These are phyloP conservation scores for Pyrus hybrid DNA, from an alignment of 331 rosid species.

Conservation along the genomic window DNA sequence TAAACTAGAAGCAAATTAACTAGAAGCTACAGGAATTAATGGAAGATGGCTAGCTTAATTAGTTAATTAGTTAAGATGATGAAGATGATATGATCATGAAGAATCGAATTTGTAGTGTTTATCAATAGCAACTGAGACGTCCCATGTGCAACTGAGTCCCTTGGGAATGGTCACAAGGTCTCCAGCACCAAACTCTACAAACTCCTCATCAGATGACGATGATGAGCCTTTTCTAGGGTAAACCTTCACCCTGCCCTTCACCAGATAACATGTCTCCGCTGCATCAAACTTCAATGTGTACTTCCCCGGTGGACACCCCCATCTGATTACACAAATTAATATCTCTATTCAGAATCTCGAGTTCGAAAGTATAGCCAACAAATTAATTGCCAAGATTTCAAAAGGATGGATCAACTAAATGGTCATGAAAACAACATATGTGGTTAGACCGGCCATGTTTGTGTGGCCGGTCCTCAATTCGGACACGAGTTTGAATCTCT, in stretches of 20 bases:
- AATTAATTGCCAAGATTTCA: neutral
- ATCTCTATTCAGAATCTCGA: neutral
- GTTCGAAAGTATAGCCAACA: neutral
- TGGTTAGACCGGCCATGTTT: neutral
- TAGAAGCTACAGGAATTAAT: neutral
- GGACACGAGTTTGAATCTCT: neutral
- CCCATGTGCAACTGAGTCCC: constrained; percentile 93
- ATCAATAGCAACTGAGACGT: constrained; percentile 69
- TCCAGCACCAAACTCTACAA: constrained; percentile 75
- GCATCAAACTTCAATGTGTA: constrained; percentile 79
- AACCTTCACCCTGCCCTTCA: constrained; percentile 81
- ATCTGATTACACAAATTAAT: constrained; percentile 27
- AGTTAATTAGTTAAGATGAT: neutral
- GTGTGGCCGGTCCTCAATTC: neutral
- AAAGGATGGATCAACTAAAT: neutral
- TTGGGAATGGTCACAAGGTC: constrained; percentile 80
- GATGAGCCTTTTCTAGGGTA: constrained; percentile 68
- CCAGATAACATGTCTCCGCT: constrained; percentile 68
- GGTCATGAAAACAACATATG: neutral
- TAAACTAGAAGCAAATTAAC: neutral
- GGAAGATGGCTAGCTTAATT: neutral
- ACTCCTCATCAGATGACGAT: constrained; percentile 12
- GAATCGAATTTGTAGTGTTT: constrained; percentile 77
- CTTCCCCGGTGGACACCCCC: constrained; percentile 95
- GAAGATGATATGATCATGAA: constrained; percentile 18